phyloP scores from a whole-genome alignment of 2,329 filamentous ascomycete species.

The Sclerotinia subarctica region DNA sequence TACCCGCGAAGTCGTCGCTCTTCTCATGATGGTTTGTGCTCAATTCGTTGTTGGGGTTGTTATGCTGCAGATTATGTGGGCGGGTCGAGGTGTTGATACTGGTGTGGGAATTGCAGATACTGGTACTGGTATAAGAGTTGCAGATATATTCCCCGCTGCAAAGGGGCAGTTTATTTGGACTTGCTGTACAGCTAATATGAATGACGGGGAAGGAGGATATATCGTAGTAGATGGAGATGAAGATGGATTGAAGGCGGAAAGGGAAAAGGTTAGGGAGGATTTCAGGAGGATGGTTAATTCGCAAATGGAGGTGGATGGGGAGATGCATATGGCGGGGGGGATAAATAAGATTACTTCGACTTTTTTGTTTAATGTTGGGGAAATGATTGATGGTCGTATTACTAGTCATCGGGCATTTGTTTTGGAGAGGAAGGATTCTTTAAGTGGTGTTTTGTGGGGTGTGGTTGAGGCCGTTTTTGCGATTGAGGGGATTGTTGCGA shows the following conservation, averaged over 20 bases:
- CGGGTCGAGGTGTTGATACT: accelerated
- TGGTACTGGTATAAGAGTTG: not conserved
- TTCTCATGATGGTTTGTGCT: not conserved
- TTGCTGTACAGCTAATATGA: not conserved
- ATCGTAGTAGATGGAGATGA: too few relatives aligned
- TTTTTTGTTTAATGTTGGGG: not conserved
- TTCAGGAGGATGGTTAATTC: not conserved
- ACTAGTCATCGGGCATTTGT: not conserved
- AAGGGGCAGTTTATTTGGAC: accelerated
- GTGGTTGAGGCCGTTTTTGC: not conserved
- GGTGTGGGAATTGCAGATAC: not conserved
- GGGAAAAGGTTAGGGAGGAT: not conserved
- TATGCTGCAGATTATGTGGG: not conserved
- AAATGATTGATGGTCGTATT: not conserved
- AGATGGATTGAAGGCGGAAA: not conserved
- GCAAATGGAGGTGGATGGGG: too few relatives aligned
- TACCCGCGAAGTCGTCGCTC: not conserved
- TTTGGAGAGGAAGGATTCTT: not conserved
- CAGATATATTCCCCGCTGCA: accelerated
- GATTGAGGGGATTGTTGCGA: not conserved
- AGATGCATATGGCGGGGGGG: not conserved
- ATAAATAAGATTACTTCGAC: too few relatives aligned
- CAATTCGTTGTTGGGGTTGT: not conserved
- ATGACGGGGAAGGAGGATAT: not conserved
- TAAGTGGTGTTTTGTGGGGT: not conserved